A percentile compares a stretch with the other conserved stretches of the same genome.
Conservation (phyloP, 2,329 filamentous ascomycete genomes). For the Knufia petricola region DNA sequence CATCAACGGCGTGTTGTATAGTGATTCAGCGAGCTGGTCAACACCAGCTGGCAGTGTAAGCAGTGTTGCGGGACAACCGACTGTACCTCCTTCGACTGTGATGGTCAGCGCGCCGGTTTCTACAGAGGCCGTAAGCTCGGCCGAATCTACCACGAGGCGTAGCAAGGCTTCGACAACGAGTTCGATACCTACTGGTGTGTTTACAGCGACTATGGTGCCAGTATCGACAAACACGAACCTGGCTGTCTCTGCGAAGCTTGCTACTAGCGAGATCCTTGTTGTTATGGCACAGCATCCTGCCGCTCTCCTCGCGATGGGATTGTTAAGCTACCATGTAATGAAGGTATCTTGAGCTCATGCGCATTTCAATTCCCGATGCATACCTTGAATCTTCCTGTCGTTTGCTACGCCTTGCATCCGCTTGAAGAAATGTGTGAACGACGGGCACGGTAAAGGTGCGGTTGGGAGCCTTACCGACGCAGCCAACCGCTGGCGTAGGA, state of each 20-base stretch:
- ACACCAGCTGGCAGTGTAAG: constrained; percentile 24
- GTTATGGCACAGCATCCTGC: background rate
- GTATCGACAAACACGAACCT: constrained; percentile 3
- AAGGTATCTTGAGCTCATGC: background rate
- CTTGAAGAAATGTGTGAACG: too few species aligned
- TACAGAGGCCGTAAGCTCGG: background rate
- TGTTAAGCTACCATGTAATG: constrained; percentile 1
- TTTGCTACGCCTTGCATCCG: too few species aligned
- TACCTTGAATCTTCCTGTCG: too few species aligned
- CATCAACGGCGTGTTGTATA: constrained; percentile 50
- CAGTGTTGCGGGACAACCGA: constrained; percentile 21
- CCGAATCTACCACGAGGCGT: background rate
- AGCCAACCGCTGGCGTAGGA: too few species aligned
- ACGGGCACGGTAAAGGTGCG: too few species aligned
- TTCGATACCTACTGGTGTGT: constrained; percentile 24
- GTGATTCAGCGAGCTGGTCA: constrained; percentile 29
- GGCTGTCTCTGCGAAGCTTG: background rate
- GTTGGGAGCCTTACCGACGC: too few species aligned
- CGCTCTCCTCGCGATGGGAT: background rate
- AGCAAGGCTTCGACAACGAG: constrained; percentile 7
- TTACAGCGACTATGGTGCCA: constrained; percentile 25
- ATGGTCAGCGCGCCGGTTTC: constrained; percentile 16
- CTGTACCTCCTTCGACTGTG: constrained; percentile 23
- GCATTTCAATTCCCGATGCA: background rate
- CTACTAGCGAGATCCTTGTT: background rate